These are phyloP conservation scores for Mycena crocata DNA, from an alignment of 768 basidiomycete genomes.

Conservation along the genomic window DNA sequence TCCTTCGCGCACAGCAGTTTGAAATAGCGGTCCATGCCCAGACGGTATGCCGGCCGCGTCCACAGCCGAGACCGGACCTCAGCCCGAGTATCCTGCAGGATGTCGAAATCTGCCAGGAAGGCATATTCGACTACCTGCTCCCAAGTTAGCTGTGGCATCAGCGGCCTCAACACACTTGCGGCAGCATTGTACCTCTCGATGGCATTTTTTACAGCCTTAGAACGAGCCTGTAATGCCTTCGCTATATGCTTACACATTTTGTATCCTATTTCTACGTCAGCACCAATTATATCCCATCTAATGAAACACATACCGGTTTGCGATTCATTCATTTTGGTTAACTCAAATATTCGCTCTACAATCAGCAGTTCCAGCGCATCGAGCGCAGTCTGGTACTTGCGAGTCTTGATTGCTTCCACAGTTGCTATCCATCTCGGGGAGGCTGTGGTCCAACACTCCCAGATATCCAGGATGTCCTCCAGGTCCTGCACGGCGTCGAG, in stretches of 20 bases:
- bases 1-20: slow-evolving; percentile 29
- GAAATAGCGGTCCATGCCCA: not conserved
- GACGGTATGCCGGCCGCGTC: slow-evolving; percentile 22
- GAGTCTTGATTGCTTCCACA: not conserved
- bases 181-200: slow-evolving; percentile 7
- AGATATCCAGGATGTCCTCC: not conserved
- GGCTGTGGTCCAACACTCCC: slow-evolving; percentile 22
- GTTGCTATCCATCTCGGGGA: slow-evolving; percentile 28
- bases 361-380: too few species aligned
- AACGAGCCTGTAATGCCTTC: slow-evolving; percentile 13
- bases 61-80: slow-evolving; percentile 35
- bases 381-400: slow-evolving; percentile 27
- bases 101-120: not conserved
- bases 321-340: slow-evolving; percentile 37
- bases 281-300: not conserved
- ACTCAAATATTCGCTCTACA: too few species aligned
- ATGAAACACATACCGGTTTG: slow-evolving; percentile 31
- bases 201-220: not conserved
- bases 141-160: slow-evolving; percentile 24
- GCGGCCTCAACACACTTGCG: slow-evolving; percentile 12
- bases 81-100: slow-evolving; percentile 23
- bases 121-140: slow-evolving; percentile 14
- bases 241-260: slow-evolving; percentile 35
- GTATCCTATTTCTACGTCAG: slow-evolving; percentile 24
- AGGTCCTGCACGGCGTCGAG: not conserved